A percentile compares a stretch with the other conserved stretches of the same genome.
phyloP scores from a whole-genome alignment of 768 basidiomycete genomes.

The Leccinum variicolor region DNA sequence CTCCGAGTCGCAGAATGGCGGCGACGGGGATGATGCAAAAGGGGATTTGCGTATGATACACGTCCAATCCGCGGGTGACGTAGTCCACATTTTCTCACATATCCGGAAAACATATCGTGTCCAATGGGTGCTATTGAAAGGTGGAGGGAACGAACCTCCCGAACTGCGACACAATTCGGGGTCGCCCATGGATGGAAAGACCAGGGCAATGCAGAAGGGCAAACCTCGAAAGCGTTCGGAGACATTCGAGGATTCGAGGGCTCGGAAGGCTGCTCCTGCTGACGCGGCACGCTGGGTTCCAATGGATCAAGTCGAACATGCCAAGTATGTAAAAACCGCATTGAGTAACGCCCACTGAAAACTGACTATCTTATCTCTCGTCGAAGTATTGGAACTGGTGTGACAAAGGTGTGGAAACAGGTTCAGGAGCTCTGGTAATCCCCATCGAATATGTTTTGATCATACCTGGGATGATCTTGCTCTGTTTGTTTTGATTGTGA shows the following conservation, averaged over 20 bases:
- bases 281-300: conserved; percentile 47
- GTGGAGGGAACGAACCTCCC: conserved; percentile 49
- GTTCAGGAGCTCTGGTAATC: conserved; percentile 34
- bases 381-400: conserved; percentile 68
- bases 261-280: conserved; percentile 4
- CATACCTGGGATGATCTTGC: background rate
- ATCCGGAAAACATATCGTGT: conserved; percentile 82
- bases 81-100: conserved; percentile 86
- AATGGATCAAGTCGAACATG: conserved; percentile 49
- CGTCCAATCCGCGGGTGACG: conserved; percentile 55
- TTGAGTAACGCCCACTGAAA: background rate
- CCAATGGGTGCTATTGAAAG: conserved; percentile 67
- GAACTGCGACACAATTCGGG: conserved; percentile 6
- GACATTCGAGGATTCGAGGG: conserved; percentile 10
- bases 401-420: conserved; percentile 69
- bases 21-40: background rate
- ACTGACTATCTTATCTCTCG: background rate
- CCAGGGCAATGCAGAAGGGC: conserved; percentile 7
- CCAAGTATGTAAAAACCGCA: conserved; percentile 50
- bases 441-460: background rate
- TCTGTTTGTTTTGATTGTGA: background rate
- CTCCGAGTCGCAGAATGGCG: background rate
- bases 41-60: conserved; percentile 35
- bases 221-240: conserved; percentile 11
- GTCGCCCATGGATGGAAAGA: conserved; percentile 6